Conservation (phyloP, 1,139 yeast genomes). For the Candida glucosophila region DNA sequence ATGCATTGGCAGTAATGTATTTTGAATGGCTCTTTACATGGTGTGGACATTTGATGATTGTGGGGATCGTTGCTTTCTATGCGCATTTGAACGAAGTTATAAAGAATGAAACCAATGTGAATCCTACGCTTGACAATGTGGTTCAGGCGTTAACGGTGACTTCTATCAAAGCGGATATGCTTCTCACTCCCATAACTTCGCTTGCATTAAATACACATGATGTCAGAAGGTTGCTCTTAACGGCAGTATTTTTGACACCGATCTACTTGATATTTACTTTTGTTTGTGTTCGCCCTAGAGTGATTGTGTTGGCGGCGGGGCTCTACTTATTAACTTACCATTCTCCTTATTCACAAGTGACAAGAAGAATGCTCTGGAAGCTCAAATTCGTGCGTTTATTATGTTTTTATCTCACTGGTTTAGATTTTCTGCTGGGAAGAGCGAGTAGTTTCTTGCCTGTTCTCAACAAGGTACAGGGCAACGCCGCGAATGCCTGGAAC, state of each 20-base stretch:
- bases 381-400: conserved; percentile 61
- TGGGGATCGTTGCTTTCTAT: conserved; percentile 58
- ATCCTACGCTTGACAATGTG: conserved; percentile 84
- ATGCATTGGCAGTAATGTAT: conserved; percentile 56
- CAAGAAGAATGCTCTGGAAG: conserved; percentile 78
- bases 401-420: conserved; percentile 77
- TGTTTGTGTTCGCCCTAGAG: conserved; percentile 62
- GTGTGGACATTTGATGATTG: conserved; percentile 73
- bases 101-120: conserved; percentile 45
- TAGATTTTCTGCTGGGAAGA: conserved; percentile 72
- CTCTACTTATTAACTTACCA: conserved; percentile 70
- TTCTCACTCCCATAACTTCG: conserved; percentile 69
- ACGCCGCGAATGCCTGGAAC: conserved; percentile 33
- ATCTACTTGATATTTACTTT: conserved; percentile 63
- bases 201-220: conserved; percentile 69
- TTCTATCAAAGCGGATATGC: conserved; percentile 66
- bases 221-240: conserved; percentile 67
- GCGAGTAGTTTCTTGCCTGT: conserved; percentile 48
- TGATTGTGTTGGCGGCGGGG: conserved; percentile 54
- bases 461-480: conserved; percentile 51
- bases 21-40: conserved; percentile 66
- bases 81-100: conserved; percentile 49
- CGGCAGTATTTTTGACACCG: conserved; percentile 82
- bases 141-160: conserved; percentile 74
- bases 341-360: conserved; percentile 74